Percentiles rank a stretch among this genome's conserved stretches.
Evolutionary conservation across 2,329 filamentous ascomycete species (phyloP).

Genomic region (Claviceps quebecensis): DNA sequence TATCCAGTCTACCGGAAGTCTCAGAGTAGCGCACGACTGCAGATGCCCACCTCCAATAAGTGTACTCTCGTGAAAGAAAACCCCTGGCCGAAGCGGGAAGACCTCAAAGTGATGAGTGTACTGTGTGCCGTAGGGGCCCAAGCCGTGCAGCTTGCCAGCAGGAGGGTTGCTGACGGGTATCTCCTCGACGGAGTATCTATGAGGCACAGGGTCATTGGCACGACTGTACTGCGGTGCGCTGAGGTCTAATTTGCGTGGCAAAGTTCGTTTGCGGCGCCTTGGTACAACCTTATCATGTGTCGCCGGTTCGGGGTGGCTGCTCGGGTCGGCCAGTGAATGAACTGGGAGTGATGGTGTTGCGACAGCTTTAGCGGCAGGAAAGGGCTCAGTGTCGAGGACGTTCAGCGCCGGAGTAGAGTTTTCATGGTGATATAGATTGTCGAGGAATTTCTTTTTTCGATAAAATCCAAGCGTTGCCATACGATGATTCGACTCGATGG

Average conservation of each 20-base stretch:
- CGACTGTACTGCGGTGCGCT: constrained; percentile 38
- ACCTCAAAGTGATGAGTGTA: constrained; percentile 51
- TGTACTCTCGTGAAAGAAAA: constrained; percentile 47
- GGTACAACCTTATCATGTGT: constrained; percentile 2
- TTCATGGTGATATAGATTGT: constrained; percentile 35
- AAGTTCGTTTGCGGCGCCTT: constrained; percentile 29
- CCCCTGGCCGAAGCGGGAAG: constrained; percentile 40
- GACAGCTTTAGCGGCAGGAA: background rate
- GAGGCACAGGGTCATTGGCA: constrained; percentile 36
- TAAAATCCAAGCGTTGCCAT: constrained; percentile 28
- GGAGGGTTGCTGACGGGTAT: constrained; percentile 9
- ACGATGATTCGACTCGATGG: constrained; percentile 22
- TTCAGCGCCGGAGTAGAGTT: constrained; percentile 2
- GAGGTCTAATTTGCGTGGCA: constrained; percentile 32
- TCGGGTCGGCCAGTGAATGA: background rate
- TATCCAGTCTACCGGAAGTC: constrained; percentile 9
- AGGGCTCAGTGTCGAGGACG: background rate
- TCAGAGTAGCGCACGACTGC: constrained; percentile 19
- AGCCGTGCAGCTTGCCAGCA: constrained; percentile 28
- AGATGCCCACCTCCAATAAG: constrained; percentile 38
- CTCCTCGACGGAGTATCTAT: constrained; percentile 3
- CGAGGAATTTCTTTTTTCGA: constrained; percentile 38
- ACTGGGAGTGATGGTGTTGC: background rate
- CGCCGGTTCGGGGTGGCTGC: background rate
- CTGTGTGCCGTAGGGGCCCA: constrained; percentile 45